These are phyloP conservation scores for Phytophthora aleatoria DNA, from an alignment of 352 stramenopile genomes.

Conservation along the genomic window DNA sequence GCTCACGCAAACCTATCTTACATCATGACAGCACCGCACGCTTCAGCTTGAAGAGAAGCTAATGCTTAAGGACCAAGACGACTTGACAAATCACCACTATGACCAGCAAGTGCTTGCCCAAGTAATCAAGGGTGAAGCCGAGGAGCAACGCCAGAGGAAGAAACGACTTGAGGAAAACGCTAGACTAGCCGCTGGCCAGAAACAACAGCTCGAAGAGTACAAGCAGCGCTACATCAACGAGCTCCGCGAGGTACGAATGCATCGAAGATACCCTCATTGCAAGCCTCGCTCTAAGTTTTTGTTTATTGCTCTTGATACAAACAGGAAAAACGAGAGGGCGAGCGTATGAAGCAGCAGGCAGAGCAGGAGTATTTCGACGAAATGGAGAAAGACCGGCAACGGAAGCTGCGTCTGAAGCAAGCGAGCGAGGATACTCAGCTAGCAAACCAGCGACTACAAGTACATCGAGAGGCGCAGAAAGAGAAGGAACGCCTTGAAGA, in stretches of 20 bases:
- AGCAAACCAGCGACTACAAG: conserved; percentile 67
- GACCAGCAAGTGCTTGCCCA: conserved; percentile 56
- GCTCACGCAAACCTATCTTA: background rate
- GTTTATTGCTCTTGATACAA: background rate
- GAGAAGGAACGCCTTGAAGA: conserved; percentile 73
- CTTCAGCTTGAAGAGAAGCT: conserved; percentile 81
- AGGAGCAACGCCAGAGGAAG: conserved; percentile 52
- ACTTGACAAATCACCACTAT: conserved; percentile 58
- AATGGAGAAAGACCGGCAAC: conserved; percentile 51
- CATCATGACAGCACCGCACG: conserved; percentile 56
- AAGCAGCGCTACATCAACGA: conserved; percentile 80
- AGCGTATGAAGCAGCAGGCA: conserved; percentile 63
- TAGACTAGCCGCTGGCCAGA: conserved; percentile 62
- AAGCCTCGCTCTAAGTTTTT: conserved; percentile 1
- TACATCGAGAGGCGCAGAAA: conserved; percentile 55
- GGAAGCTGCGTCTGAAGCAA: conserved; percentile 51
- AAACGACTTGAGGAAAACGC: conserved; percentile 54
- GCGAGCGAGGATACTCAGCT: conserved; percentile 67
- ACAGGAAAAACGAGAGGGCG: conserved; percentile 74
- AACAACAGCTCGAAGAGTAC: conserved; percentile 84
- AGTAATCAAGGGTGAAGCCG: conserved; percentile 54
- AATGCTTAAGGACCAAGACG: conserved; percentile 66
- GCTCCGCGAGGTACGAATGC: conserved; percentile 54
- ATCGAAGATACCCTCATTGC: background rate
- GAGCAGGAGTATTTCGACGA: conserved; percentile 65